phyloP scores from a whole-genome alignment of 192 early-diverging fungal genomes.

The Backusella liffmaniae region DNA sequence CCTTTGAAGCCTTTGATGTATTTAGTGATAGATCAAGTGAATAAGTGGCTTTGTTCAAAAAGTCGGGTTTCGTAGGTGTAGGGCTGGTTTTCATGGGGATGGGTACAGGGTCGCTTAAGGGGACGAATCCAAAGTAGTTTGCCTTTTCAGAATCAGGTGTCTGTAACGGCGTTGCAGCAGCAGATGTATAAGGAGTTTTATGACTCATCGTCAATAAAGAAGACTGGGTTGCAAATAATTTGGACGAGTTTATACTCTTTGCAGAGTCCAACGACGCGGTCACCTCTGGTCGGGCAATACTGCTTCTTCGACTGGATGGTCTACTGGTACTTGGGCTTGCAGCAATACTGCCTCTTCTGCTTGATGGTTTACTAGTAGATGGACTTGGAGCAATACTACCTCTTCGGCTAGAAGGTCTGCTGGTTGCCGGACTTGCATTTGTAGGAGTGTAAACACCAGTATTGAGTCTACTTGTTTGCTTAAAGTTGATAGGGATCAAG shows the following conservation, averaged over 20 bases:
- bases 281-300: background rate
- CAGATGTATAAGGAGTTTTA: slow-evolving; percentile 23
- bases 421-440: background rate
- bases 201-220: background rate
- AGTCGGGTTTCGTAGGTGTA: background rate
- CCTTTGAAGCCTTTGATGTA: background rate
- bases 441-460: background rate
- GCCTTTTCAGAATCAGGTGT: background rate
- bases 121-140: background rate
- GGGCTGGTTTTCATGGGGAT: background rate
- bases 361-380: background rate
- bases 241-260: background rate
- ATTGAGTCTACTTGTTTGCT: slow-evolving; percentile 21
- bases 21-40: background rate
- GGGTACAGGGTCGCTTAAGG: background rate
- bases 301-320: background rate
- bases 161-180: slow-evolving; percentile 11
- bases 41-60: background rate
- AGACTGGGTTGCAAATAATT: slow-evolving; percentile 4
- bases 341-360: background rate
- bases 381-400: background rate
- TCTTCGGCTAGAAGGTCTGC: background rate
- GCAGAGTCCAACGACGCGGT: background rate
- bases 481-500: slow-evolving; percentile 31
- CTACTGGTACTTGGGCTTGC: background rate